Evolutionary conservation across 352 stramenopile species (phyloP), one percentile per base, ranked within the genome.

Genomic region (Phytophthora melonis): DNA sequence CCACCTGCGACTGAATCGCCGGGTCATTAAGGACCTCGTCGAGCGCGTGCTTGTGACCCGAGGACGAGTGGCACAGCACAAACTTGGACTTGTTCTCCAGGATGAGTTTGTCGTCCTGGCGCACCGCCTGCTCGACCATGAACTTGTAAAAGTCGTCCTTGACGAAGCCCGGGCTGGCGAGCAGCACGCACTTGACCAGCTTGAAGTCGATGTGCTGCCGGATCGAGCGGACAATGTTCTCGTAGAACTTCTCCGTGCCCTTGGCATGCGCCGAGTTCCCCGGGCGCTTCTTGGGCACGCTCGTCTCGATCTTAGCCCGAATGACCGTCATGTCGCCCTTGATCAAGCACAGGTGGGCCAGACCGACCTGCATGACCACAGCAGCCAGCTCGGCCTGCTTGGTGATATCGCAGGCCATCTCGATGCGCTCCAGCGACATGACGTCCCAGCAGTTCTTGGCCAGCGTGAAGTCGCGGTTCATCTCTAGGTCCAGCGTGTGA

Each of bases 61-160:
- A 99, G 1, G 92, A 98, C 52, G 95, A 88, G 75, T 98, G 96
- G 53, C 93, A 98, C 41, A 99, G 75, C 6, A 99, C 82, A 76
- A 99, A 99, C 80, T 99, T 99, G 21, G 77, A 66, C 77, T 98
- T 99, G 87, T 99, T 98, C 79, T 99, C 96, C 32, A 99, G 86
- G 11, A 99, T 81, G 19, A 94, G 66, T 63, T 97, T 98, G 77
- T 99, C 96, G 68, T 99, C 96, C 59, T 96, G 85, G 47, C 94
- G 87, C 1, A 99, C 80, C 45, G 94, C 93, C 72, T 98, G 88
- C 60, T 97, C 85, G 66, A 93, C 80, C 76, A 99, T 89, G 70
- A 93, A 99, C 80, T 98, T 97, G 81, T 97, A 97, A 80, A 99
- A 99, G 70, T 99, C 97, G 68, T 99, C 97, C 75, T 99, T 99